Evolutionary conservation across 495 filamentous ascomycete genomes (phyloP).

Genomic region (Pyrenopolyporus hunteri): DNA sequence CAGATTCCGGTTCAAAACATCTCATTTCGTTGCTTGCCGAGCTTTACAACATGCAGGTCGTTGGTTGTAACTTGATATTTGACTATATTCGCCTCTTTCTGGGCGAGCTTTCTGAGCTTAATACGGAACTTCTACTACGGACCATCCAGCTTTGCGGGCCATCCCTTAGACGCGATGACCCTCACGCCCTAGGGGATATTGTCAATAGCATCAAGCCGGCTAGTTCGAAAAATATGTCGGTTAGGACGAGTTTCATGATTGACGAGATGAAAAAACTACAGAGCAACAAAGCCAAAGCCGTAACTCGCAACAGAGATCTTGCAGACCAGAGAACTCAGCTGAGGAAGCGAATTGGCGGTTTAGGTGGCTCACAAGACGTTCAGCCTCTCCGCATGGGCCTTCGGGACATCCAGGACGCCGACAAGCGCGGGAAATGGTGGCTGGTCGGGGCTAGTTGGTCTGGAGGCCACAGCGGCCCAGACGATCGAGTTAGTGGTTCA

Average conservation of each 20-base stretch:
- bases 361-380: constrained; percentile 34
- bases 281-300: constrained; percentile 87
- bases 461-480: constrained; percentile 55
- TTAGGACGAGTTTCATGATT: constrained; percentile 97
- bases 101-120: constrained; percentile 77
- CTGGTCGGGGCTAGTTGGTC: constrained; percentile 90
- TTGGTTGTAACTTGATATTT: constrained; percentile 82
- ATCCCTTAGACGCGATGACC: constrained; percentile 88
- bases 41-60: constrained; percentile 89
- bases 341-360: constrained; percentile 35
- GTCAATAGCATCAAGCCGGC: constrained; percentile 77
- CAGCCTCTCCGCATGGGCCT: constrained; percentile 82
- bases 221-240: constrained; percentile 72
- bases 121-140: constrained; percentile 87
- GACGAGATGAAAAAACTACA: constrained; percentile 93
- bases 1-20: constrained; percentile 52
- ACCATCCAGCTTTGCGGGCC: constrained; percentile 80
- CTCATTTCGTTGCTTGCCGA: constrained; percentile 83
- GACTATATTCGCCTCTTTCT: constrained; percentile 86
- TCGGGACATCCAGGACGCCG: constrained; percentile 76
- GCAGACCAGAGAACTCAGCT: constrained; percentile 39
- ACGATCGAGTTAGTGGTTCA: constrained; percentile 22
- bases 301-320: constrained; percentile 46
- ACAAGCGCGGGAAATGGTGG: constrained; percentile 97
- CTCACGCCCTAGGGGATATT: constrained; percentile 89